Evolutionary conservation across 768 basidiomycete species (phyloP).

Genomic region (Butyriboletus loyo): DNA sequence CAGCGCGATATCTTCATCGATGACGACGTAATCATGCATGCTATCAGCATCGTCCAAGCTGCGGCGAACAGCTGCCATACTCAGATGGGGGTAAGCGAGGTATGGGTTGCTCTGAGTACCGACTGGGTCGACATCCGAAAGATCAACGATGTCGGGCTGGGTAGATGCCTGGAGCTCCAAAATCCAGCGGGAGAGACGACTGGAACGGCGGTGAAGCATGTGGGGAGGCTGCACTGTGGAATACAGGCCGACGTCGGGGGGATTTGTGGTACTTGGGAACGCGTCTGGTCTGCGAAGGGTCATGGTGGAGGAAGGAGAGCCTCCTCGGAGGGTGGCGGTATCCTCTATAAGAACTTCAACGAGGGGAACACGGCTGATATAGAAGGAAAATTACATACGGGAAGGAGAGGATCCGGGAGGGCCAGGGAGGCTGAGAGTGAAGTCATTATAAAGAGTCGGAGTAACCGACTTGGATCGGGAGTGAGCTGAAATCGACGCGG

Average conservation of each 20-base stretch:
- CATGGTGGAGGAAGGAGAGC: slow-evolving; percentile 33
- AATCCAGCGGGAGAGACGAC: slow-evolving; percentile 45
- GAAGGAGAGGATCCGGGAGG: slow-evolving; percentile 3
- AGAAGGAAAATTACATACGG: slow-evolving; percentile 19
- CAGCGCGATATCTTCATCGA: slow-evolving; percentile 32
- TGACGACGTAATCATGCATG: slow-evolving; percentile 41
- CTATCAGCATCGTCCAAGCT: slow-evolving; percentile 34
- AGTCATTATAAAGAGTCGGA: slow-evolving; percentile 23
- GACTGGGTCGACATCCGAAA: slow-evolving; percentile 22
- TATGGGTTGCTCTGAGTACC: slow-evolving; percentile 38
- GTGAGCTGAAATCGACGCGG: slow-evolving; percentile 15
- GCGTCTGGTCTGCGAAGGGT: slow-evolving; percentile 26
- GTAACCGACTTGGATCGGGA: slow-evolving; percentile 10
- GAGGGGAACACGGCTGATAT: slow-evolving; percentile 34
- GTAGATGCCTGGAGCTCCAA: slow-evolving; percentile 35
- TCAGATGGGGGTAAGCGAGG: slow-evolving; percentile 40
- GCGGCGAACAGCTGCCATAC: slow-evolving; percentile 24
- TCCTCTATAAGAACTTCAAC: slow-evolving; percentile 26
- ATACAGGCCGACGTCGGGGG: slow-evolving; percentile 8
- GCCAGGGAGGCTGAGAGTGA: background rate
- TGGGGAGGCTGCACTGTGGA: background rate
- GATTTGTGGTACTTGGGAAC: slow-evolving; percentile 14
- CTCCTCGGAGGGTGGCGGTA: slow-evolving; percentile 6
- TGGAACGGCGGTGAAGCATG: slow-evolving; percentile 35
- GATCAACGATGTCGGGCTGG: slow-evolving; percentile 16